Base-by-base conservation (phyloP, 2,329 filamentous ascomycete genomes). In the Fusarium dlaminii region DNA sequence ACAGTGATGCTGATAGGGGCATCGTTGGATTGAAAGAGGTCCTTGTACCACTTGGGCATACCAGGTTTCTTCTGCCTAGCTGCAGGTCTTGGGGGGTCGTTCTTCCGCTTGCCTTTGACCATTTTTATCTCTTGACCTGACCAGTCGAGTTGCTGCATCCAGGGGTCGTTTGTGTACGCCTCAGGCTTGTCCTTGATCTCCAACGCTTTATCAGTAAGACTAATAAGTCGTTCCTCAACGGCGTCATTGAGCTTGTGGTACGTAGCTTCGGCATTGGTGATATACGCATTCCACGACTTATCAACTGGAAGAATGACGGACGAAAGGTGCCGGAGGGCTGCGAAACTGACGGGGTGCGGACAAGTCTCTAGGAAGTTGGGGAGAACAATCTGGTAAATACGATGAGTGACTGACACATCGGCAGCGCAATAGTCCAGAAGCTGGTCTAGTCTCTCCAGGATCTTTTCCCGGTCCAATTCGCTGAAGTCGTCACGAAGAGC, bases 341-440 rank as follows among this genome's bases (percentile, higher is more conserved):
- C 96, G 79, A 99, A 99, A 83, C 95, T 98, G 78, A 99, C 96
- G 1, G 96, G 96, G 82, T 99, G 97, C 1, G 96, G 96, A 79
- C 96, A 99, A 32, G 93, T 94, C 49, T 94, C 87, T 27, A 98
- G 86, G 78, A 98, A 99, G 66, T 93, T 92, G 2, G 95, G 94
- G 72, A 99, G 96, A 3, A 98, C 95, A 68, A 94, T 94, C 80
- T 94, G 92, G 83, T 96, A 99, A n/a, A 99, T 93, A 54, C 91
- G 91, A 78, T 99, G 96, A 0, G 96, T 99, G 76, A 98, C 91
- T 40, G 92, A 91, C 24, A 99, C 96, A 84, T 99, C 96, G 3
- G 94, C 94, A 18, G 96, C 96, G 80, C 96, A 99, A 82, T 99
- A 99, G 80, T 97, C 92, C 54, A 99, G 84, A 15, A 99, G 88